Percentiles rank a stretch among this genome's conserved stretches.
phyloP scores from a whole-genome alignment of 805 yeast genomes.

The Ogataea ramenticola region DNA sequence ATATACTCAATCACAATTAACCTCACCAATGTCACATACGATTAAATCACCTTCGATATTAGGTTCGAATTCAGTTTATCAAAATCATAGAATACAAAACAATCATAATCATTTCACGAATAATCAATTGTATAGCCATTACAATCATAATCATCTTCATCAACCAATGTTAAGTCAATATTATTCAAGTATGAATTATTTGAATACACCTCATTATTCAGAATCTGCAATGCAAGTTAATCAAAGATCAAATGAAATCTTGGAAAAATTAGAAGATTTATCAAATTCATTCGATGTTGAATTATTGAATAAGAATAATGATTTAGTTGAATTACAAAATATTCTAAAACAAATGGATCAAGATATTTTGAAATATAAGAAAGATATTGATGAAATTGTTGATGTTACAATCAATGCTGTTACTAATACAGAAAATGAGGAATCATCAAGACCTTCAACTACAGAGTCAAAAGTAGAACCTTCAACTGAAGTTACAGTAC shows the following conservation, averaged over 20 bases:
- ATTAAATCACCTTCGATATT: background rate
- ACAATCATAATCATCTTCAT: constrained; percentile 3
- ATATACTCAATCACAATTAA: background rate
- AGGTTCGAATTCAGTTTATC: background rate
- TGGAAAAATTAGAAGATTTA: constrained; percentile 39
- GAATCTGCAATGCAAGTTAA: constrained; percentile 49
- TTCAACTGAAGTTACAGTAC: too few species aligned
- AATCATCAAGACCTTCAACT: constrained; percentile 19
- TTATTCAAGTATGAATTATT: constrained; percentile 2
- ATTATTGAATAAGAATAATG: constrained; percentile 34
- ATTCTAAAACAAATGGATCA: constrained; percentile 23
- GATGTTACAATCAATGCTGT: constrained; percentile 18
- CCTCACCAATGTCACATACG: background rate
- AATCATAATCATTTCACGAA: background rate
- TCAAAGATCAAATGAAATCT: constrained; percentile 42
- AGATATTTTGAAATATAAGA: constrained; percentile 24
- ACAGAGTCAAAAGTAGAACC: too few species aligned
- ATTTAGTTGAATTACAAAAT: constrained; percentile 21
- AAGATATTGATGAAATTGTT: constrained; percentile 29
- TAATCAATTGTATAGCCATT: background rate
- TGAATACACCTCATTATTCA: constrained; percentile 35
- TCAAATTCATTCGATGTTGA: constrained; percentile 49
- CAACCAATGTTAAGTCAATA: background rate
- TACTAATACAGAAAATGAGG: background rate
- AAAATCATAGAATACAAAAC: background rate